Evolutionary conservation across 1,139 yeast species (phyloP).

Genomic region (Geotrichum carabidarum): DNA sequence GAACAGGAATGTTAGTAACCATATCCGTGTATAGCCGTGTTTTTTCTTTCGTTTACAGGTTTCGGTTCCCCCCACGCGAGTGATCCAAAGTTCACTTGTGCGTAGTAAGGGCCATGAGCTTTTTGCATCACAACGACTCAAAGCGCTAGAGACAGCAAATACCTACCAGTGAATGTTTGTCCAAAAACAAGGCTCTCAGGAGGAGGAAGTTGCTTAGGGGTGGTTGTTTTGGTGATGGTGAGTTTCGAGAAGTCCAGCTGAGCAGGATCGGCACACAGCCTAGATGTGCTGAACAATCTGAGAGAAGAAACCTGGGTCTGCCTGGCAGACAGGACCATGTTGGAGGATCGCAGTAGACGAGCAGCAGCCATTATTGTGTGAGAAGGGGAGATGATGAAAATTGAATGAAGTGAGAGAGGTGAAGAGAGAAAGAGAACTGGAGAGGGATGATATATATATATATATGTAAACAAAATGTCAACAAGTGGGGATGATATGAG

Average conservation of each 20-base stretch:
- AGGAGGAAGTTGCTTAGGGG: slow-evolving; percentile 63
- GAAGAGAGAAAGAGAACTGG: too few species aligned
- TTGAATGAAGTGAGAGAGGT: neutral
- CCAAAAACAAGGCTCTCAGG: slow-evolving; percentile 81
- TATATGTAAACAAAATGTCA: too few species aligned
- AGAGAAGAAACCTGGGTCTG: neutral
- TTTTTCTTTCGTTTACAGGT: neutral
- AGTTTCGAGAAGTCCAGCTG: slow-evolving; percentile 64
- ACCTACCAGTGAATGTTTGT: slow-evolving; percentile 56
- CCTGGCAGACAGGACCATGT: neutral
- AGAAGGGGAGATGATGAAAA: neutral
- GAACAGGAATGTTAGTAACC: neutral
- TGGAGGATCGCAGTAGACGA: neutral
- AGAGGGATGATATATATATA: too few species aligned
- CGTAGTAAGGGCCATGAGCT: too few species aligned
- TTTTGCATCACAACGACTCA: neutral
- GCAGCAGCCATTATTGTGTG: slow-evolving; percentile 1
- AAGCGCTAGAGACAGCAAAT: slow-evolving; percentile 28
- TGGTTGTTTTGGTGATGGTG: slow-evolving; percentile 49
- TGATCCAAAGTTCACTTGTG: neutral
- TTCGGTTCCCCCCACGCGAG: neutral
- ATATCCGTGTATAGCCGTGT: neutral
- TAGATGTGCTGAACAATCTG: slow-evolving; percentile 10
- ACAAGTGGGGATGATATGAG: too few species aligned
- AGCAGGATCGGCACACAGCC: slow-evolving; percentile 10